Evolutionary conservation across 805 yeast genomes (phyloP).

Genomic region (Lachancea sp.): DNA sequence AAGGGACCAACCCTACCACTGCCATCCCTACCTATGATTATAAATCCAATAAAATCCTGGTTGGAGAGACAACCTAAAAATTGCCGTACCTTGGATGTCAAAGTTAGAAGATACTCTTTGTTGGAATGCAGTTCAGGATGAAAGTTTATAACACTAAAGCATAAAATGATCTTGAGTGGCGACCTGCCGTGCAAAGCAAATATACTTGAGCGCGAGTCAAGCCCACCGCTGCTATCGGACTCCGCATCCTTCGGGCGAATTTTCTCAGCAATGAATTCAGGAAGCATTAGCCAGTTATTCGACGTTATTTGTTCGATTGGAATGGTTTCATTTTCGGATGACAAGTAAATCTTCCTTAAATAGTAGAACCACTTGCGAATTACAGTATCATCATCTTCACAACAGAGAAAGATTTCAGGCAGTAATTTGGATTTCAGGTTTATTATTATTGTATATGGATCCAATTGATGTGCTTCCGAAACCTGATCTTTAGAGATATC

Average conservation of each 20-base stretch:
- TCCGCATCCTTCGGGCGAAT: constrained; percentile 13
- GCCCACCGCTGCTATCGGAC: background rate
- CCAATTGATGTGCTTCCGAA: constrained; percentile 29
- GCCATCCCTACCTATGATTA: constrained; percentile 43
- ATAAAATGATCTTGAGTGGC: constrained; percentile 39
- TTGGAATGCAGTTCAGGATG: constrained; percentile 21
- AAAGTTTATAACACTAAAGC: constrained; percentile 38
- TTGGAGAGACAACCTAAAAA: constrained; percentile 29
- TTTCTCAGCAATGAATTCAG: constrained; percentile 22
- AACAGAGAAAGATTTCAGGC: constrained; percentile 39
- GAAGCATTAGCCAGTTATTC: constrained; percentile 43
- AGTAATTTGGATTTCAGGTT: constrained; percentile 37
- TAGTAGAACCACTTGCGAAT: constrained; percentile 40
- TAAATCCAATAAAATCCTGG: constrained; percentile 42
- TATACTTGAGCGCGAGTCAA: constrained; percentile 12
- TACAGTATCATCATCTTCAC: constrained; percentile 29
- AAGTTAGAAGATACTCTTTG: constrained; percentile 24
- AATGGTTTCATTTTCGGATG: constrained; percentile 8
- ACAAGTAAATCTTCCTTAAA: constrained; percentile 12
- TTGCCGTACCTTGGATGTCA: constrained; percentile 26
- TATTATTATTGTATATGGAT: constrained; percentile 29
- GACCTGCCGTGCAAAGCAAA: constrained; percentile 36
- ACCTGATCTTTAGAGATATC: constrained; percentile 34
- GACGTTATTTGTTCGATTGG: constrained; percentile 45
- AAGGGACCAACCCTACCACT: constrained; percentile 29